phyloP scores from a whole-genome alignment of 352 stramenopile genomes.

The Hyphochytrium catenoides region DNA sequence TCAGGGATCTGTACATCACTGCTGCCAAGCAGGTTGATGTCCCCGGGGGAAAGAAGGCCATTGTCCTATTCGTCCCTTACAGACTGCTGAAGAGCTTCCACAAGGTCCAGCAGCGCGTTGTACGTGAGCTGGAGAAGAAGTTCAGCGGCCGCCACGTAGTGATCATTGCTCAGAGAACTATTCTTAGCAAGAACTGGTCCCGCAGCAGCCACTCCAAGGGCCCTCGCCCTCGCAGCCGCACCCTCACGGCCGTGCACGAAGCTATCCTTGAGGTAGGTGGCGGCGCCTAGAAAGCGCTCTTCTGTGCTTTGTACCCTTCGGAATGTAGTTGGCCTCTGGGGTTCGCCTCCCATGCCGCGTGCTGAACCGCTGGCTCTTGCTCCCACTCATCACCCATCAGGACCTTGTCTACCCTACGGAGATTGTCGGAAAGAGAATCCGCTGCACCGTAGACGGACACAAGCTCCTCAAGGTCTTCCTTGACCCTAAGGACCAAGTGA shows the following conservation, averaged over 20 bases:
- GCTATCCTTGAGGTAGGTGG: constrained; percentile 88
- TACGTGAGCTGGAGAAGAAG: constrained; percentile 99
- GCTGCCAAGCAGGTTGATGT: constrained; percentile 96
- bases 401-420: constrained; percentile 98
- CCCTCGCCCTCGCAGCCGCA: constrained; percentile 84
- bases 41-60: constrained; percentile 79
- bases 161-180: constrained; percentile 96
- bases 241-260: constrained; percentile 94
- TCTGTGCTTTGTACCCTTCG: constrained; percentile 4
- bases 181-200: constrained; percentile 90
- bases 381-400: constrained; percentile 18
- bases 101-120: constrained; percentile 94
- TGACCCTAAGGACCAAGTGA: constrained; percentile 94
- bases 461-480: constrained; percentile 97
- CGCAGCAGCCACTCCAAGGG: constrained; percentile 82
- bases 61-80: constrained; percentile 97
- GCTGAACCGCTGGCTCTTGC: constrained; percentile 21
- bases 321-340: constrained; percentile 65
- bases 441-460: constrained; percentile 86
- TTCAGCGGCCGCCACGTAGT: constrained; percentile 94
- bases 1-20: constrained; percentile 95
- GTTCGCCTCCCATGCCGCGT: constrained; percentile 63
- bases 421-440: constrained; percentile 97
- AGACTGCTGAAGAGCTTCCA: constrained; percentile 90
- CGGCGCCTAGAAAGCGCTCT: no score